Base-by-base conservation (phyloP, 2,329 filamentous ascomycete genomes). In the Aspergillus uvarum region DNA sequence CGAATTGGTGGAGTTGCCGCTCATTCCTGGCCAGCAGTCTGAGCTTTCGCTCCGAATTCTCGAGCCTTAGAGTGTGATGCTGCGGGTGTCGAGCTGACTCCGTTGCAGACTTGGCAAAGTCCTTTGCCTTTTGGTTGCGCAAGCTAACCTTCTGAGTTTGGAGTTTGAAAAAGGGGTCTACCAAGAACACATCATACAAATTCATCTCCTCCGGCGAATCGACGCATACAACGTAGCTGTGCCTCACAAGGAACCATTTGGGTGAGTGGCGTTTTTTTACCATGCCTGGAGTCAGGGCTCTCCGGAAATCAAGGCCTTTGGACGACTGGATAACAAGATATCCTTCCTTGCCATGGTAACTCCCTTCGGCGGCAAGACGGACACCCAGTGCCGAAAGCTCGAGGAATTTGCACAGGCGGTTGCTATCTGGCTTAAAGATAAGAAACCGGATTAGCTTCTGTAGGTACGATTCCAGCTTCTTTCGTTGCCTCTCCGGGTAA, bases 191-290 rank as follows among this genome's bases (percentile, higher is more conserved):
- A 77, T 99, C 96, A 74, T 96, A 97, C 35, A 98, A 96, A 70
- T 96, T 94, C 90, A 98, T 96, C 68, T 96, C 96, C 74, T 98
- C 94, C 0, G 95, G 95, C 0, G 95, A 97, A 73, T 98, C 94
- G n/a, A 98, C 93, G 67, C 94, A 97, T 49, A 96, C 94, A 61
- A 99, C 89, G 71, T 99, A 99, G 79, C 92, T 98, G 76, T 98
- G 93, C 54, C 95, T 85, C n/a, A 99, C 92, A 21, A 98, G 82
- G 73, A 99, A 99, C 95, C 95, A 99, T 75, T 97, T 97, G 19
- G 92, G 91, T 62, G 87, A 89, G 76, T 97, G 93, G 12, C 92
- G 86, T 55, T 87, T 87, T 71, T 92, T 90, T 63, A 96, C 84
- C 68, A 92, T 88, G 54, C 86, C 83, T 0, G 92, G 91, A 2